These are phyloP conservation scores for Moniliophthora roreri DNA, from an alignment of 1,284 basidiomycete genomes.

Conservation along the genomic window DNA sequence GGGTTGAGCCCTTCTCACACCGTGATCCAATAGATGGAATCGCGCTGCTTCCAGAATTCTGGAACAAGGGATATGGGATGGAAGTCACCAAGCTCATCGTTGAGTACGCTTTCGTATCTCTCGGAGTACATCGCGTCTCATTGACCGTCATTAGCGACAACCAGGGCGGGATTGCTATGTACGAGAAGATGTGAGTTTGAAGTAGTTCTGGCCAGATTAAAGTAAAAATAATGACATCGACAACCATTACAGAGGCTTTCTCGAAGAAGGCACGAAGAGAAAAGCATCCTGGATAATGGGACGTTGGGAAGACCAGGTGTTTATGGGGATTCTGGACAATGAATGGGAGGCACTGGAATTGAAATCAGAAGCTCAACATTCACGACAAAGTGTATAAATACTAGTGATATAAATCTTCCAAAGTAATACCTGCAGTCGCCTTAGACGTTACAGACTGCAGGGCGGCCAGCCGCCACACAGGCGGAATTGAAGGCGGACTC, in stretches of 20 bases:
- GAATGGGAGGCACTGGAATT: too few relatives aligned
- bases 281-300: neutral
- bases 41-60: neutral
- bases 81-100: constrained; percentile 4
- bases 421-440: too few relatives aligned
- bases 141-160: neutral
- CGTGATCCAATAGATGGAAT: constrained; percentile 2
- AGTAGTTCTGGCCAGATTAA: neutral
- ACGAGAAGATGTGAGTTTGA: constrained; percentile 1
- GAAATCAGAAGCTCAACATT: too few relatives aligned
- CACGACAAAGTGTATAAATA: too few relatives aligned
- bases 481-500: constrained; percentile 14
- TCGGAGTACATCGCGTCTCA: constrained; percentile 9
- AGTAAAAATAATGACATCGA: neutral
- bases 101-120: neutral
- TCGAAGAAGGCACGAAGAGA: neutral
- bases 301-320: neutral
- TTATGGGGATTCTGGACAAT: neutral
- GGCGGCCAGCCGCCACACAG: constrained; percentile 14
- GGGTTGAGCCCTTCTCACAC: neutral
- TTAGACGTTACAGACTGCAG: constrained; percentile 17
- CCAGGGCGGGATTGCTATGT: constrained; percentile 1
- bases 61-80: constrained; percentile 8
- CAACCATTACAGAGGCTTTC: neutral
- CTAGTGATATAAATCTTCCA: too few relatives aligned